Evolutionary conservation across 2,329 filamentous ascomycete genomes (phyloP).

Genomic region (Fusarium stilboides): DNA sequence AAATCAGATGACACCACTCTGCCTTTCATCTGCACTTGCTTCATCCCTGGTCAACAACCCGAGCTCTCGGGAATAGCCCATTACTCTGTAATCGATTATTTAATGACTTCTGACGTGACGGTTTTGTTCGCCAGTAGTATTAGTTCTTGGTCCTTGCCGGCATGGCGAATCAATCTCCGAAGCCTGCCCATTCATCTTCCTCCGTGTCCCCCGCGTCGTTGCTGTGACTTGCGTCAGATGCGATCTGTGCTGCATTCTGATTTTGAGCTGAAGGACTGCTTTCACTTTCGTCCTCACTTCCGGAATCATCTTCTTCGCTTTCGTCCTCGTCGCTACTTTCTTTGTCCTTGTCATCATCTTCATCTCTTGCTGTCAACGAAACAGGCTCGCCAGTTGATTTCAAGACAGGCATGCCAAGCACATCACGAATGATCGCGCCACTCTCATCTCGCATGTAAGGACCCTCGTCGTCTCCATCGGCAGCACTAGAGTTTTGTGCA

Average conservation of each 20-base stretch:
- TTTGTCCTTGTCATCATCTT: constrained; percentile 44
- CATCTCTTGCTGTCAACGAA: constrained; percentile 43
- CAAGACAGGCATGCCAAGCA: constrained; percentile 57
- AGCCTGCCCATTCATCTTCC: constrained; percentile 48
- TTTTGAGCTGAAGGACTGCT: constrained; percentile 16
- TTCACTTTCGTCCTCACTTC: constrained; percentile 20
- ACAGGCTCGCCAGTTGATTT: constrained; percentile 55
- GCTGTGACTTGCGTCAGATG: constrained; percentile 28
- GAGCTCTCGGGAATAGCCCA: neutral
- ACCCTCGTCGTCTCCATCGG: constrained; percentile 55
- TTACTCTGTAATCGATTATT: neutral
- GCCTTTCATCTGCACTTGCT: constrained; percentile 8
- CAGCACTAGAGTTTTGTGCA: constrained; percentile 35
- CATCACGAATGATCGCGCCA: constrained; percentile 65
- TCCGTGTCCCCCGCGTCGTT: constrained; percentile 39
- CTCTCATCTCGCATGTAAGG: constrained; percentile 69
- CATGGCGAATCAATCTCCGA: constrained; percentile 43
- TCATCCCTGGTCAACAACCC: constrained; percentile 1
- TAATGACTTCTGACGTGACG: neutral
- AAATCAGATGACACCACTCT: constrained; percentile 28
- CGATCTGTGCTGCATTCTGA: constrained; percentile 22
- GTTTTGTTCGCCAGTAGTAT: neutral
- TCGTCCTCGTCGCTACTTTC: constrained; percentile 20
- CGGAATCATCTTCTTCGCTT: constrained; percentile 23
- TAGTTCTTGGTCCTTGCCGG: constrained; percentile 10